Evolutionary conservation across 106 monocot species (phyloP), one percentile per base, ranked within the genome.

Genomic region (Iris macrosiphon): DNA sequence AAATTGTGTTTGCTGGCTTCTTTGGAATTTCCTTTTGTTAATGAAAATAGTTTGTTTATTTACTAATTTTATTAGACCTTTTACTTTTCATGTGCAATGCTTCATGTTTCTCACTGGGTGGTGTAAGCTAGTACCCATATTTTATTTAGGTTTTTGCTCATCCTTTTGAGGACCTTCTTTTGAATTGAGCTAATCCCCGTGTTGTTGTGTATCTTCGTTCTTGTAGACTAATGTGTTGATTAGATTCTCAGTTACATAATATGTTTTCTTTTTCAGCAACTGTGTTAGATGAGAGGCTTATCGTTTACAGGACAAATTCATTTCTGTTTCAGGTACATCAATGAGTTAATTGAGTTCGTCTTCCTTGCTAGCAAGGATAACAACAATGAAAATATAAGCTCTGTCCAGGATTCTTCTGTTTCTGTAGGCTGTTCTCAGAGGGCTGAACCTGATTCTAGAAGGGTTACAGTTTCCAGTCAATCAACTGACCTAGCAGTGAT

Each of bases 261-360:
- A 51, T 31, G 15, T 12, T 29, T 31, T 51, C n/a, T n/a, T 11
- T 1, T 18, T 6, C 17, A 33, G 52, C 18, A 33, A 3, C 13
- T 11, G 1, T 9, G 19, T 12, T 53, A 33, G 25, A 1, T 28
- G 4, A 13, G 14, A 28, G 28, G 49, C 52, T 33, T 53, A 30
- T 53, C 31, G 28, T 58, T 29, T 30, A 29, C 16, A 29, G 50
- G 4, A 26, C 15, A 6, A 30, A 50, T 28, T 9, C 14, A 21
- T 54, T 13, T 41, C 49, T 52, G 28, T 78, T 71, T 59, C 75
- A 98, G 98, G 76, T 86, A 80, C 44, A 77, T 98, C 38, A 98
- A 98, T 62, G 87, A 98, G 65, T 49, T 98, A 52, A 91, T 98
- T 69, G 94, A 95, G 61, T 55, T 59, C 49, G 44, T 87, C 41